Evolutionary conservation across 768 basidiomycete species (phyloP), one percentile per base, ranked within the genome.

Genomic region (Phlegmacium glaucopus): DNA sequence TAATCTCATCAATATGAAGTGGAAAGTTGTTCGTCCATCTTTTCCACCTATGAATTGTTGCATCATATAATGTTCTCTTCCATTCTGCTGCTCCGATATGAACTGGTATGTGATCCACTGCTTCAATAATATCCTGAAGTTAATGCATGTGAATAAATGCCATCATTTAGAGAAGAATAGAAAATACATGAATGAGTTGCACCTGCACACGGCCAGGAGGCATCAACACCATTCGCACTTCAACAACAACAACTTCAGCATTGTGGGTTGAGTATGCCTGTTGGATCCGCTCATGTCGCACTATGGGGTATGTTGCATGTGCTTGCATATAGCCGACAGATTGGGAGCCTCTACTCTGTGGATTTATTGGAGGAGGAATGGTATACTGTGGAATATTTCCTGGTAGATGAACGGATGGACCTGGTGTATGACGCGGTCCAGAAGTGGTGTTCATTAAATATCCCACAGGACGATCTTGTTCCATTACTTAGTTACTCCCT

Each of bases 1-100:
- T 39, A 22, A 40, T 32, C 13, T 45, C 22, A 29, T 48, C 27
- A 6, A 49, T 32, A 29, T 32, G n/a, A 18, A 52, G 36, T 13
- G 51, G 42, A 18, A 48, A 52, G 4, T 15, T 15, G 8, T 49
- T 36, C 4, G 55, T 58, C 44, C 45, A 58, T 35, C 18, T 32
- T 4, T 48, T 43, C 52, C 51, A 60, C n/a, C 18, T 25, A 0
- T 55, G 55, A 13, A 55, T 34, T 1, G 62, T 9, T 6, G 46
- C 43, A 11, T 51, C 18, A 37, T 53, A 63, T 8, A 51, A 43
- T 9, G 56, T 40, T 2, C 4, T 10, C 32, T 62, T 61, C 10
- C 63, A 49, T 1, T 51, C 54, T 1, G 10, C 16, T 8, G 50
- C 51, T 10, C 60, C 59, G 17, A 65, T 61, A 36, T 61, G 60